Base-by-base conservation (phyloP, 345 rosid genomes). In the Heritiera fomes region DNA sequence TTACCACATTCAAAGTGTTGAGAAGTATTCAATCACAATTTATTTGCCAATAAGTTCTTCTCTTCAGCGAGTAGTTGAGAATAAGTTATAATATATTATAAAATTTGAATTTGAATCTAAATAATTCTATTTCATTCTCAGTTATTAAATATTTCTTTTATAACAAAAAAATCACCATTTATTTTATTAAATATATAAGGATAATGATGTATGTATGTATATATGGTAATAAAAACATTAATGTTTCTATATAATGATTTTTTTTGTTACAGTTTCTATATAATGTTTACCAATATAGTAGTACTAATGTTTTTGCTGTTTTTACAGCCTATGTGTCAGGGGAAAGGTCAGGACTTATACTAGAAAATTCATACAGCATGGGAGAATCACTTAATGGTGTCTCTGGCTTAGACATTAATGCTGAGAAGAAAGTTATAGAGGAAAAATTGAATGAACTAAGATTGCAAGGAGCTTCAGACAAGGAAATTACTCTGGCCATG, bases 321-420 rank as follows among this genome's bases (percentile, higher is more conserved):
- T 32, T 75, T 76, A 9, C 84, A 92, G 96, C 98, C 76, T 93
- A 85, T 55, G 96, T 89, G 15, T 84, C 87, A 7, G 92, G 92
- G 2, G 92, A 87, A 80, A 86, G 60, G 73, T 78, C 80, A 34
- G 97, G 95, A 4, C 69, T 91, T 13, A 50, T 88, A 79, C 45
- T 64, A 67, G 91, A 90, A 76, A 86, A 75, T 45, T 60, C 91
- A 12, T 84, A 79, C 55, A 34, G 15, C 45, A 80, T 89, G 89
- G 93, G 94, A 12, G 84, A 89, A 78, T 84, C 94, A 10, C 81
- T 87, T 17, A 91, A 87, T 28, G 92, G 93, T 30, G 75, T 73
- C 11, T 10, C 75, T 17, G 89, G 89, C 52, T 80, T 92, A 53
- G 92, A 90, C 75, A 86, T 91, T 69, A 81, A 87, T 28, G 63